Percentiles rank a stretch among this genome's conserved stretches.
These are phyloP conservation scores for Epichloe sibirici DNA, from an alignment of 2,329 filamentous ascomycete genomes.

Conservation along the genomic window DNA sequence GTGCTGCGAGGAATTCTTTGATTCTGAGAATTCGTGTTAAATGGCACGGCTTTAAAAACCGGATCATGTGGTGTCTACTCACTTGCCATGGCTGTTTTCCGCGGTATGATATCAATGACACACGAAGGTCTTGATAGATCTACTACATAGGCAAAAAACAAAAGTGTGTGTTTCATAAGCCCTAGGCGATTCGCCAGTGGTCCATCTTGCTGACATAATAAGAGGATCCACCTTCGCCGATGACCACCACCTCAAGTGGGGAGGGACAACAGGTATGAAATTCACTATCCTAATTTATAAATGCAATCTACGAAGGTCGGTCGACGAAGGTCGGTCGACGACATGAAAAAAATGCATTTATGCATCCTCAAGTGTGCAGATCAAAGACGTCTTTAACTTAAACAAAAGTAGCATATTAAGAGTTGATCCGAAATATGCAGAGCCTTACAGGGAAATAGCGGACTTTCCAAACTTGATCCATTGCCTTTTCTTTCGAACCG, in stretches of 20 bases:
- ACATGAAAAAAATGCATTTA: too few relatives aligned
- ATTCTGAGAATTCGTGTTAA: slow-evolving; percentile 48
- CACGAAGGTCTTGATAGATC: neutral
- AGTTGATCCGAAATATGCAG: too few relatives aligned
- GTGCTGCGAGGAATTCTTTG: slow-evolving; percentile 99
- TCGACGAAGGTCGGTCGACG: too few relatives aligned
- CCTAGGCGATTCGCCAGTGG: slow-evolving; percentile 9
- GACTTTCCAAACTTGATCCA: too few relatives aligned
- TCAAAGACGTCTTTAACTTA: too few relatives aligned
- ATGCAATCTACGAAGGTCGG: too few relatives aligned
- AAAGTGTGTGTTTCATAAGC: slow-evolving; percentile 11
- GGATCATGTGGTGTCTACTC: neutral
- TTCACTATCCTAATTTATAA: too few relatives aligned
- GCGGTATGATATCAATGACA: slow-evolving; percentile 2
- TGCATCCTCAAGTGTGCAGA: too few relatives aligned
- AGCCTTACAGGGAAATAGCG: too few relatives aligned
- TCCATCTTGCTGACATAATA: slow-evolving; percentile 5
- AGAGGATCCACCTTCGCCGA: neutral
- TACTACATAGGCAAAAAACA: neutral
- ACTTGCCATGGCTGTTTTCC: slow-evolving; percentile 7
- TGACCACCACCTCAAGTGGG: neutral
- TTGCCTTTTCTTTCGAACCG: neutral
- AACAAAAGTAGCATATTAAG: too few relatives aligned
- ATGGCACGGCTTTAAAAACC: neutral
- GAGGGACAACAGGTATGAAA: too few relatives aligned